Percentiles rank a stretch among this genome's conserved stretches.
Conservation (phyloP, 345 rosid species). For the Laguncularia racemosa region DNA sequence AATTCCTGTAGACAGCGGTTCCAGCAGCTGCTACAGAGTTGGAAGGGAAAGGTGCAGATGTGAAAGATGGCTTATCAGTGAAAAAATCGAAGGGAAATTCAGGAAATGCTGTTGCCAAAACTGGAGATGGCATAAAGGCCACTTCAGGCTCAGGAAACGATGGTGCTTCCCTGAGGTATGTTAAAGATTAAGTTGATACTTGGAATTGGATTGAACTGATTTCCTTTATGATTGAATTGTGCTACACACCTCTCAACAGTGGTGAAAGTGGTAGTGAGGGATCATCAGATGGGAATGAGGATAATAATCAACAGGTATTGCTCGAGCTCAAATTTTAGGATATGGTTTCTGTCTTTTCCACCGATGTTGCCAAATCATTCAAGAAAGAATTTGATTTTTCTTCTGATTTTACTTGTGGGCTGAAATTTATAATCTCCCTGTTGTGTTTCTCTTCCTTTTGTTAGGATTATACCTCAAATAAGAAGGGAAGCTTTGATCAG, state of each 20-base stretch:
- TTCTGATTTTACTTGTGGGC: neutral
- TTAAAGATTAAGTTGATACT: neutral
- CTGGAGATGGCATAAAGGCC: slow-evolving; percentile 48
- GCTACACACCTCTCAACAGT: slow-evolving; percentile 35
- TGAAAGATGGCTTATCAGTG: slow-evolving; percentile 47
- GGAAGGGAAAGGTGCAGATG: slow-evolving; percentile 42
- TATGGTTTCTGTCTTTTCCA: no score
- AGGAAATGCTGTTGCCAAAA: slow-evolving; percentile 40
- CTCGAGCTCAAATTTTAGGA: neutral
- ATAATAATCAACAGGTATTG: slow-evolving; percentile 64
- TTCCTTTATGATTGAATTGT: neutral
- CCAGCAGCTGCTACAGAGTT: slow-evolving; percentile 32
- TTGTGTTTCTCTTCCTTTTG: slow-evolving; percentile 6
- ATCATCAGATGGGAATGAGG: slow-evolving; percentile 80
- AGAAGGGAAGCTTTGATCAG: slow-evolving; percentile 65
- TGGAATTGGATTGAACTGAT: neutral
- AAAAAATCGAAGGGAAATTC: slow-evolving; percentile 59
- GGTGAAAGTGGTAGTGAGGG: slow-evolving; percentile 89
- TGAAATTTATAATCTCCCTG: neutral
- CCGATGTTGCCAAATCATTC: no score
- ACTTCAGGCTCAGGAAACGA: slow-evolving; percentile 91
- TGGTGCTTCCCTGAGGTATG: slow-evolving; percentile 71
- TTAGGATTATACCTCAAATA: slow-evolving; percentile 47
- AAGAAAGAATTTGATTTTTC: no score
- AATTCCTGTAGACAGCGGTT: slow-evolving; percentile 42